Base-by-base conservation (phyloP, 2,329 filamentous ascomycete species). In the Raffaelea albimanens region DNA sequence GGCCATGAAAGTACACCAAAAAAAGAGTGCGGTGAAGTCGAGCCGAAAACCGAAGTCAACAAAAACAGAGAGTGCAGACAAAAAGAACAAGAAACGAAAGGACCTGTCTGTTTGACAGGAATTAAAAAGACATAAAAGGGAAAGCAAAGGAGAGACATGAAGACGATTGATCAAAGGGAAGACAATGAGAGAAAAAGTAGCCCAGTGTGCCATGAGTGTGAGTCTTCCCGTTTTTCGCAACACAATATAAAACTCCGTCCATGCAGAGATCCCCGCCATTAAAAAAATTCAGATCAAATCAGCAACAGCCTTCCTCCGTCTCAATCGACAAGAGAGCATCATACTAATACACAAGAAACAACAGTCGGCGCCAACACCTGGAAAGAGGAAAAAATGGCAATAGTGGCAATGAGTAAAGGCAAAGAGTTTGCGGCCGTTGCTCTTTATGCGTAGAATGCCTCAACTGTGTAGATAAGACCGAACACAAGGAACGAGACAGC, bases 401-500 rank as follows among this genome's bases (percentile, higher is more conserved):
- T 3, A 23, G 20, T 20, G 22, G 41, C 23, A 41, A 13, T 16
- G 5, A 5, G 21, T 41, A 16, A 20, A 40, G 20, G 40, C 4
- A 13, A 14, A 22, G 19, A 16, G 40, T 43, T 7, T 29, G 25
- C 25, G 13, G 25, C 25, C 13, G 25, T 29, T 29, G 25, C 13
- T 29, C 25, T 14, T 39, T 41, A 56, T 45, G 50, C 36, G 59
- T 80, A 80, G 59, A 90, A 69, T 14, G 85, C 84, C 66, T 97
- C 91, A 51, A 90, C 71, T 34, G 95, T 69, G 67, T 98, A 98
- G 56, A 98, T 90, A 57, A 95, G 67, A 51, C 89, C 91, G 62
- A 98, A 98, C 25, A 89, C 67, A 43, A 97, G 71, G 70, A 98
- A 98, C 16, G 91, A 89, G 48, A 85, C 68, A 8, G 93, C 91